Conservation (phyloP, 2,329 filamentous ascomycete species). For the Ophiostoma pallidulum region DNA sequence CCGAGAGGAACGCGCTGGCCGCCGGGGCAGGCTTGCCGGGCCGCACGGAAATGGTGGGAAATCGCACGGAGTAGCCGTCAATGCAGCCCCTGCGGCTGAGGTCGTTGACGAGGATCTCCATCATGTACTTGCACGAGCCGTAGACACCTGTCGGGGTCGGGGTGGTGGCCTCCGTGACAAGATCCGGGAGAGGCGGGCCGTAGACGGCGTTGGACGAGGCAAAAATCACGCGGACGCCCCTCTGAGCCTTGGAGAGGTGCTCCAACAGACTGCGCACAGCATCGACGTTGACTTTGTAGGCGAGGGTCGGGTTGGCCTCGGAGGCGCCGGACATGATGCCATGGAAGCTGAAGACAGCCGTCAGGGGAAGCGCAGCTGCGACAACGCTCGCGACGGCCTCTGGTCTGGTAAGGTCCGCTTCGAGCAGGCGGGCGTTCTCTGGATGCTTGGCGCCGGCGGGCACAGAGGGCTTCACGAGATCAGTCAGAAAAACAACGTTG, state of each 20-base stretch:
- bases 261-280: slow-evolving; percentile 43
- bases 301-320: slow-evolving; percentile 51
- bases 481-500: slow-evolving; percentile 37
- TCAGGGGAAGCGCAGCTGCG: slow-evolving; percentile 34
- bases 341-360: slow-evolving; percentile 52
- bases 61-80: slow-evolving; percentile 47
- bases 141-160: slow-evolving; percentile 55
- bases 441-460: slow-evolving; percentile 38
- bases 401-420: slow-evolving; percentile 37
- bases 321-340: slow-evolving; percentile 59
- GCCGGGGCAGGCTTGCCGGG: slow-evolving; percentile 51
- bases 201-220: slow-evolving; percentile 55
- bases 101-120: slow-evolving; percentile 53
- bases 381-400: slow-evolving; percentile 32
- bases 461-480: slow-evolving; percentile 43
- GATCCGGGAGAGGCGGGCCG: slow-evolving; percentile 44
- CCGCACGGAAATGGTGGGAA: slow-evolving; percentile 53
- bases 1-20: slow-evolving; percentile 53
- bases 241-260: slow-evolving; percentile 37
- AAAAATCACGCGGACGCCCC: slow-evolving; percentile 50
- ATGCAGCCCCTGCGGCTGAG: slow-evolving; percentile 50
- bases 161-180: slow-evolving; percentile 40
- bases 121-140: slow-evolving; percentile 54
- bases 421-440: slow-evolving; percentile 39
- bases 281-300: slow-evolving; percentile 51